Evolutionary conservation across 371 early-diverging fungal genomes (phyloP).

Genomic region (Mortierella sp.): DNA sequence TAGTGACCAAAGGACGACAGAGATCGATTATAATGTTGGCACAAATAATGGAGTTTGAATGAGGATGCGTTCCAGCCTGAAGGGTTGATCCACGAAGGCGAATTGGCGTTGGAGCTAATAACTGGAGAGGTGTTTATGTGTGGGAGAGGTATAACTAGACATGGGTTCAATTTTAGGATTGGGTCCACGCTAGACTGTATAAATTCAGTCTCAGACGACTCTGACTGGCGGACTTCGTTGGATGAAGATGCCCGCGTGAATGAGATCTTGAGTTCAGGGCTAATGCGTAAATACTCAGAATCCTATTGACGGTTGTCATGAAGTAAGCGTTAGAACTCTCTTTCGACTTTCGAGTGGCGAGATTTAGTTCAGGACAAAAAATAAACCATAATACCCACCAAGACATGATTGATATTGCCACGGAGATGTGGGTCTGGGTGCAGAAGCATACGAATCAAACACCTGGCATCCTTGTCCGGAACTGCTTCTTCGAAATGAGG

Average conservation of each 20-base stretch:
- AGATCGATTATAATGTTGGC: background rate
- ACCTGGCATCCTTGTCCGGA: constrained; percentile 32
- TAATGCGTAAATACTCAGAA: background rate
- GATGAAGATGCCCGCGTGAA: background rate
- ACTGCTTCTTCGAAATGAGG: constrained; percentile 47
- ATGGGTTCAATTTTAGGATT: background rate
- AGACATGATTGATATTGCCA: constrained; percentile 35
- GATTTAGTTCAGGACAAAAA: too few species aligned
- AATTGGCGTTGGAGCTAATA: background rate
- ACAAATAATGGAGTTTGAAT: constrained; percentile 4
- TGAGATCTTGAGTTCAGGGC: background rate
- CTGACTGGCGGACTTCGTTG: background rate
- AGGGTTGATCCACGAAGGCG: background rate
- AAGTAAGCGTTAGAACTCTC: background rate
- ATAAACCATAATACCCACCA: constrained; percentile 16
- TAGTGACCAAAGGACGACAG: background rate
- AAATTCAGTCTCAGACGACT: background rate
- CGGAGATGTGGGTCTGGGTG: constrained; percentile 44
- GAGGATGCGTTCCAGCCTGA: background rate
- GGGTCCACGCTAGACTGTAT: background rate
- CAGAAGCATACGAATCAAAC: constrained; percentile 37
- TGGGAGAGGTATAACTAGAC: background rate
- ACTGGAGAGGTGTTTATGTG: background rate
- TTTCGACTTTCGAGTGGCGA: too few species aligned
- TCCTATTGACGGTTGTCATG: background rate